These are phyloP conservation scores for Colletotrichum sp. DNA, from an alignment of 2,329 filamentous ascomycete genomes.

Conservation along the genomic window DNA sequence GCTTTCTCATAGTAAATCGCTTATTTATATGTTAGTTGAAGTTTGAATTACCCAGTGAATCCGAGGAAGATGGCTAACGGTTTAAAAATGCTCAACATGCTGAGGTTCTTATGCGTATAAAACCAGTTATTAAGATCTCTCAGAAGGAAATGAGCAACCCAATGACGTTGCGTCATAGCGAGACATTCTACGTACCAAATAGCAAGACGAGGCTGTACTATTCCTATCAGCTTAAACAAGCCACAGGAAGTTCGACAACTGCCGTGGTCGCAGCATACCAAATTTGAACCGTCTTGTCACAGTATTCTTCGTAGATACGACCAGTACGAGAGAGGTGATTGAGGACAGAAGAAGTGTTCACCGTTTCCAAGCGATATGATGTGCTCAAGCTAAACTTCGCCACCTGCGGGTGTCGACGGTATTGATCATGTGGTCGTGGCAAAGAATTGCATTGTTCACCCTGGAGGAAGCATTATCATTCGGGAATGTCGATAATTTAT, in stretches of 20 bases:
- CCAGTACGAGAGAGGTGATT: not conserved
- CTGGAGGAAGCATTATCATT: not conserved
- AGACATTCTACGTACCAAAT: too few species aligned
- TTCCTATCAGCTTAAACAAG: not conserved
- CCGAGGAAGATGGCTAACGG: not conserved
- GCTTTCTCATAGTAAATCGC: not conserved
- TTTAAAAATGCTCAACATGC: not conserved
- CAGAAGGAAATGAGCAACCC: too few species aligned
- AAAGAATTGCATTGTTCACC: not conserved
- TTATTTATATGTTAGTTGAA: not conserved
- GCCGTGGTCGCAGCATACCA: fast-evolving
- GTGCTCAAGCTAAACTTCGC: not conserved
- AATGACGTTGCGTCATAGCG: too few species aligned
- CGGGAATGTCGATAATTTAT: not conserved
- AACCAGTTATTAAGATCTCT: not conserved
- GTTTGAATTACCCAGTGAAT: not conserved
- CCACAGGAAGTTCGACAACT: fast-evolving
- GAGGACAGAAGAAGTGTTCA: not conserved
- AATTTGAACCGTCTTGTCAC: not conserved
- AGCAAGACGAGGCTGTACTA: not conserved
- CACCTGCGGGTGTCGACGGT: not conserved
- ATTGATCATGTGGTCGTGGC: not conserved
- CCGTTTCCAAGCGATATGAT: not conserved
- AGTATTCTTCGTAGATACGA: not conserved
- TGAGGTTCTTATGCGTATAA: not conserved